These are phyloP conservation scores for Geotrichum aggregatum DNA, from an alignment of 1,139 yeast species.

Conservation along the genomic window DNA sequence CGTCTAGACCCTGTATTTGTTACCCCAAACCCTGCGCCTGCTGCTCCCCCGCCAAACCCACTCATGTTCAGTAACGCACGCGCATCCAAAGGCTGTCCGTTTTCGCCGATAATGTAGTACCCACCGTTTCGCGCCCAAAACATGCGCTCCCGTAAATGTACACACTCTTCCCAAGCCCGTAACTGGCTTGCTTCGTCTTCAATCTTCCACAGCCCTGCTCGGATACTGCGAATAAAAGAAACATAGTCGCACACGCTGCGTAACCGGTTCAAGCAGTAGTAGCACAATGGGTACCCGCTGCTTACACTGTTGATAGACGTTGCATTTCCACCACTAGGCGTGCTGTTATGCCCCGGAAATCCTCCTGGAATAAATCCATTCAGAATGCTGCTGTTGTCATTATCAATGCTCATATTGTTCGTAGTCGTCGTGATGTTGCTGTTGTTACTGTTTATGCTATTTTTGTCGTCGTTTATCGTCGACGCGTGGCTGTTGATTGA, in stretches of 20 bases:
- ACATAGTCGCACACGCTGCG: conserved; percentile 76
- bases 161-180: conserved; percentile 57
- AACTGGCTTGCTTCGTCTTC: conserved; percentile 40
- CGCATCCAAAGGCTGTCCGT: conserved; percentile 11
- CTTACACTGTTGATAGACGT: conserved; percentile 17
- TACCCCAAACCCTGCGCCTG: background rate
- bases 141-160: conserved; percentile 54
- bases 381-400: conserved; percentile 1
- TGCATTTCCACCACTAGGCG: background rate
- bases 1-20: background rate
- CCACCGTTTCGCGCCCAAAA: conserved; percentile 83
- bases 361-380: background rate
- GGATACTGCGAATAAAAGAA: conserved; percentile 64
- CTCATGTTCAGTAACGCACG: background rate
- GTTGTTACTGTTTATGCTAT: conserved; percentile 13
- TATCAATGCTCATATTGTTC: conserved; percentile 5
- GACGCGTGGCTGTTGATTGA: conserved; percentile 5
- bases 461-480: conserved; percentile 1
- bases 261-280: conserved; percentile 72
- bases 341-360: background rate
- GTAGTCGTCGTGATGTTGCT: background rate
- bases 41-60: background rate
- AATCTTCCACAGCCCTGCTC: conserved; percentile 51
- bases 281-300: conserved; percentile 67
- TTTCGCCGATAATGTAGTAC: conserved; percentile 1